phyloP scores from a whole-genome alignment of 2,329 filamentous ascomycete species.

The Rhinocladiella similis region DNA sequence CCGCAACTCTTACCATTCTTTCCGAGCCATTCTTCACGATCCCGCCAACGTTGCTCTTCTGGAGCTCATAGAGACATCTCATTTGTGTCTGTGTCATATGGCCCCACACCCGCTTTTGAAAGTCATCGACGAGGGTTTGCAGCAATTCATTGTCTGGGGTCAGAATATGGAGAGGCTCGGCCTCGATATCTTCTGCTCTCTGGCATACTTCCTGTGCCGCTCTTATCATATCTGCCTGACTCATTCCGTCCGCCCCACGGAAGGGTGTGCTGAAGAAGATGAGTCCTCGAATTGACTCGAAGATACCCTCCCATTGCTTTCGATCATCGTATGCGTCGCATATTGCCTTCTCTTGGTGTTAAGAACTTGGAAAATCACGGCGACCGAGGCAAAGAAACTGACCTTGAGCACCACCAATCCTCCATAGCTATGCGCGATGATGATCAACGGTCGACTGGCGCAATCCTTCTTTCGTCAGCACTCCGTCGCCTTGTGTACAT shows the following conservation, averaged over 20 bases:
- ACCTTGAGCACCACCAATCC: background rate
- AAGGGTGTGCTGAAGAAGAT: background rate
- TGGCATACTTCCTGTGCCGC: background rate
- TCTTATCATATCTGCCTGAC: background rate
- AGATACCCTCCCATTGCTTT: background rate
- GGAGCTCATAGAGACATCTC: background rate
- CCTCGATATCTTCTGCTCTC: background rate
- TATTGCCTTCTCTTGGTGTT: background rate
- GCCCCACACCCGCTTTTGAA: background rate
- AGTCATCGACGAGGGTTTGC: background rate
- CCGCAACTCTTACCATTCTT: too few species aligned
- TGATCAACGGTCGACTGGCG: background rate
- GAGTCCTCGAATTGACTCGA: background rate
- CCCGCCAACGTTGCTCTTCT: background rate
- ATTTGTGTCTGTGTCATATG: background rate
- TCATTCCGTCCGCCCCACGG: background rate
- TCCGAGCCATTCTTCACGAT: background rate
- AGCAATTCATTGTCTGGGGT: background rate
- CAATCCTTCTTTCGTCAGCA: background rate
- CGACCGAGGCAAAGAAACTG: too few species aligned
- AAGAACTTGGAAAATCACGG: too few species aligned
- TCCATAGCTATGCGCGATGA: slow-evolving; percentile 1
- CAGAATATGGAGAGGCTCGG: background rate
- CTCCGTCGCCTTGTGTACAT: background rate
- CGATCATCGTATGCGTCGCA: background rate